These are phyloP conservation scores for Talaromyces sp. DNA, from an alignment of 2,329 filamentous ascomycete genomes.

Conservation along the genomic window DNA sequence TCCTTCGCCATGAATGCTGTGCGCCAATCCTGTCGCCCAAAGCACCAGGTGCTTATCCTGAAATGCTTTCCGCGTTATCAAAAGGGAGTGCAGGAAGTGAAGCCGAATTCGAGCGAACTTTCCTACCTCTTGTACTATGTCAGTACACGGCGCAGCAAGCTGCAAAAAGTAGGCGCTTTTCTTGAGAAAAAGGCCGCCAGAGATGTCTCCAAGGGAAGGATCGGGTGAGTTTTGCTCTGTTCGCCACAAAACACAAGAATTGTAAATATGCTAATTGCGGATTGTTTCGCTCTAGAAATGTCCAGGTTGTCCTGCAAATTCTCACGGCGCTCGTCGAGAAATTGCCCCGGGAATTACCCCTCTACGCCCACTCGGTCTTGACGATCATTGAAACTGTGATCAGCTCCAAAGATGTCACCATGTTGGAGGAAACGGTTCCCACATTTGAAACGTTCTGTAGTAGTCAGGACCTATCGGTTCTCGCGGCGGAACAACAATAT, in stretches of 20 bases:
- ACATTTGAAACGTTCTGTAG: constrained; percentile 86
- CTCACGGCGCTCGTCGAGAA: constrained; percentile 89
- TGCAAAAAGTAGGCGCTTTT: constrained; percentile 92
- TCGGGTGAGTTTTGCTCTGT: constrained; percentile 59
- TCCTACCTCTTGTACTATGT: constrained; percentile 97
- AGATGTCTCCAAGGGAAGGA: constrained; percentile 83
- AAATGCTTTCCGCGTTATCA: constrained; percentile 94
- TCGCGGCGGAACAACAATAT: constrained; percentile 81
- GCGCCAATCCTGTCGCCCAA: constrained; percentile 67
- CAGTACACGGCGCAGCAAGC: constrained; percentile 86
- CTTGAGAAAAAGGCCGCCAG: constrained; percentile 88
- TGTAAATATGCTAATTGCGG: not conserved
- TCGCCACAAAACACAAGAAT: not conserved
- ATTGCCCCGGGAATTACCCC: constrained; percentile 77
- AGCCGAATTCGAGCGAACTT: constrained; percentile 92
- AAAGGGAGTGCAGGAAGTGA: constrained; percentile 86
- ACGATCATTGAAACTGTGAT: constrained; percentile 79
- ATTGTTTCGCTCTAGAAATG: constrained; percentile 55
- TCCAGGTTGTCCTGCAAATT: constrained; percentile 92
- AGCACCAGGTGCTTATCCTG: constrained; percentile 91
- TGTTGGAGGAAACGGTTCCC: constrained; percentile 83
- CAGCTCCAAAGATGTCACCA: constrained; percentile 77
- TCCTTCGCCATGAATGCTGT: constrained; percentile 47
- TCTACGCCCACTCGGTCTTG: constrained; percentile 80
- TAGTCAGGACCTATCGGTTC: constrained; percentile 76